Evolutionary conservation across 441 rosid genomes (phyloP).

Genomic region (Sinapis alba): DNA sequence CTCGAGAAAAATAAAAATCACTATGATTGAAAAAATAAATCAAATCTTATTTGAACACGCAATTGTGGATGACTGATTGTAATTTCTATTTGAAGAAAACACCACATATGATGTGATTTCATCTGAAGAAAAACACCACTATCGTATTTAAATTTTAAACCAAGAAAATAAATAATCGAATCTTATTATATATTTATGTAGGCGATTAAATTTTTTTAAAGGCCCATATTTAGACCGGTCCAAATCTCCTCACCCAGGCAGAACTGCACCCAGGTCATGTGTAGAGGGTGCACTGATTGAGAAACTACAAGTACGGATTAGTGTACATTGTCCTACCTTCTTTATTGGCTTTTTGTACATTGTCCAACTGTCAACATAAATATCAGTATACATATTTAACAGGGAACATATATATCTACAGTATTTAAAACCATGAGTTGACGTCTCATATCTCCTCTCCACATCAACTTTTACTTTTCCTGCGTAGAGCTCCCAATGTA

Average conservation of each 20-base stretch:
- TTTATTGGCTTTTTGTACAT: slow-evolving; percentile 8
- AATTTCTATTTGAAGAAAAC: neutral
- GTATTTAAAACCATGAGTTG: slow-evolving; percentile 14
- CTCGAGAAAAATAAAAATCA: neutral
- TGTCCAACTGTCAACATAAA: slow-evolving; percentile 3
- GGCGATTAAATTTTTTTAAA: neutral
- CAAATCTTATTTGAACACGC: neutral
- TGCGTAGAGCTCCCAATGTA: neutral
- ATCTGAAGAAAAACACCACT: neutral
- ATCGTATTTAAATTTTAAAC: neutral
- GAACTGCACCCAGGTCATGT: slow-evolving; percentile 20
- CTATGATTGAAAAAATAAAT: neutral
- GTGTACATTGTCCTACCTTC: slow-evolving; percentile 36
- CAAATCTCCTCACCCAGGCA: neutral
- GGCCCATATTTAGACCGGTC: slow-evolving; percentile 2
- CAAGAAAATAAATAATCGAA: neutral
- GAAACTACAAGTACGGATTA: slow-evolving; percentile 34
- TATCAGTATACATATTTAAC: slow-evolving; percentile 8
- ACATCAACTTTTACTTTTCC: slow-evolving; percentile 16
- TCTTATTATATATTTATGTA: slow-evolving; percentile 2
- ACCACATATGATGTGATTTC: neutral
- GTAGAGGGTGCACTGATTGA: slow-evolving; percentile 35
- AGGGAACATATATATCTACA: slow-evolving; percentile 23
- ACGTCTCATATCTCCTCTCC: slow-evolving; percentile 24
- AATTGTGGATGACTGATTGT: neutral